Evolutionary conservation across 257 asterid genomes (phyloP), one percentile per base, ranked within the genome.

Genomic region (Solanum dulcamara): DNA sequence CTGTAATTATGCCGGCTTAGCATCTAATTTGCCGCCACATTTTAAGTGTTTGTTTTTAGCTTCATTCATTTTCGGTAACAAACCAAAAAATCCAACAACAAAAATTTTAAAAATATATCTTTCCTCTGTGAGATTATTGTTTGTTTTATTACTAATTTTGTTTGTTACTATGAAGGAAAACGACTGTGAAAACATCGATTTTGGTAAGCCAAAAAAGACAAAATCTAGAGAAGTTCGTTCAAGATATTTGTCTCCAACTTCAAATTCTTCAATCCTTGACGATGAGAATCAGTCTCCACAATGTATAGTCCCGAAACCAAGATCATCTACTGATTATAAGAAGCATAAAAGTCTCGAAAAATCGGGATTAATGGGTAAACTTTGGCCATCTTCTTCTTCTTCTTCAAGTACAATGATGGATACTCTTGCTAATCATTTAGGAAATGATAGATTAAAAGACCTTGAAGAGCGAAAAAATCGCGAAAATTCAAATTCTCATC

Each of bases 1-100:
- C 74, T 83, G 80, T 83, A 40, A 81, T 70, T 62, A 86, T 84
- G 97, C 98, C 95, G 97, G 97, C 94, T 68, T 83, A 57, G 81
- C 88, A 83, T 89, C 94, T 90, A 86, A 66, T 67, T 91, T 93
- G 93, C 97, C 95, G 97, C 97, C 95, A 91, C 91, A 48, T 89
- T 87, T 92, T 84, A 87, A 88, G 93, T 80, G 85, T 88, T 88
- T 88, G 94, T 93, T 91, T 89, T 89, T 60, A 88, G 59, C 85
- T 89, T 84, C 89, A 26, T 42, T 66, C 88, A 40, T 84, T 88
- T 64, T 89, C 85, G 80, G 86, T 62, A 85, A 88, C 90, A 70
- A 86, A 86, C 86, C 81, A 81, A 70, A 18, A 67, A 85, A 62
- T 60, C 79, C 62, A 40, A 4, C 14, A 30, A 62, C 12, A 32